Evolutionary conservation across 202 grass and related monocot genomes (phyloP), one percentile per base, ranked within the genome.

Genomic region (Alloteropsis angusta): DNA sequence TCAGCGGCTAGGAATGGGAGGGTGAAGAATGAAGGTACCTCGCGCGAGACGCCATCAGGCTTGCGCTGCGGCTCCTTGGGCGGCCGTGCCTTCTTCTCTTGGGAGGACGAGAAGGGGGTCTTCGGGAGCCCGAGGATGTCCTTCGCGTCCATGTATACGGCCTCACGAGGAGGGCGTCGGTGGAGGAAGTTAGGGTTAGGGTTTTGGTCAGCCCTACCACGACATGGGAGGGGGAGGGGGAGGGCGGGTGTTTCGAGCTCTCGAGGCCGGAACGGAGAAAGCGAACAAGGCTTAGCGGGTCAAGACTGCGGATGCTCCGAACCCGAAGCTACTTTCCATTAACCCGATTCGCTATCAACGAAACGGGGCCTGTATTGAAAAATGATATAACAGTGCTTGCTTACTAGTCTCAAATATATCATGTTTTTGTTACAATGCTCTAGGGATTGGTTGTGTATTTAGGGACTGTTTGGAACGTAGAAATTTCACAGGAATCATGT

Each of bases 41-140:
- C 92, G 23, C 92, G 89, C 50, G 87, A 90, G 53, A 98, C 89
- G 35, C 96, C 96, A 95, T 98, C 96, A 58, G 96, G 96, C 84
- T 90, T 94, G 56, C 96, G 88, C 90, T 98, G 96, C 17, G 92
- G 84, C 47, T 98, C 95, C 89, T 95, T 98, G 74, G 90, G 89
- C 60, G 87, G 9, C 35, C 92, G 85, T 59, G 85, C 36, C 68
- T 93, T 98, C 96, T 93, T 98, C 85, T 98, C 96, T 74, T 91
- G 89, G 50, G 71, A 75, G 39, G 80, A 83, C 12, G 81, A 80
- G 70, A 98, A 98, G 53, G 86, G 74, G 57, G 60, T 89, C 83
- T 98, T 98, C 11, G 90, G 92, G 21, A 98, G 85, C 50, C 92
- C 96, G 43, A 98, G 89, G 26, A 98, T 98, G 57, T 98, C 96